Percentiles rank a stretch among this genome's conserved stretches.
These are phyloP conservation scores for Esteya vermicola DNA, from an alignment of 2,329 filamentous ascomycete genomes.

Conservation along the genomic window DNA sequence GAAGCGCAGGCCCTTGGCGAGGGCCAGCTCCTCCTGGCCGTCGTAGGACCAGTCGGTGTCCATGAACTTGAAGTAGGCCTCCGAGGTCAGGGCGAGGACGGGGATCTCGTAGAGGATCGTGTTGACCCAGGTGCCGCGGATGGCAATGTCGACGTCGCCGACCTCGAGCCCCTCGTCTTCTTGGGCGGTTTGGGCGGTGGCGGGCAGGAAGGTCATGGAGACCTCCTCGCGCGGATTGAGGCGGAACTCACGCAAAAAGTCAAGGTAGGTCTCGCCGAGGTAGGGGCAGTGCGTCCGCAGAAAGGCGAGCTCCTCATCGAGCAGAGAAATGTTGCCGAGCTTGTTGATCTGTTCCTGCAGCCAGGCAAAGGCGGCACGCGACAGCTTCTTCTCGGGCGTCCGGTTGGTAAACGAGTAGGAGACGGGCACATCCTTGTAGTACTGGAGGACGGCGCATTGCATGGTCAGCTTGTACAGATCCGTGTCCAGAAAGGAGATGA, in stretches of 20 bases:
- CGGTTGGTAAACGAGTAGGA: slow-evolving; percentile 93
- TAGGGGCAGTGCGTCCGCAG: slow-evolving; percentile 69
- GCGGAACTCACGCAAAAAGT: slow-evolving; percentile 68
- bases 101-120: slow-evolving; percentile 98
- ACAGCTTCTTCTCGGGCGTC: slow-evolving; percentile 86
- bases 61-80: slow-evolving; percentile 95
- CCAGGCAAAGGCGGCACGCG: slow-evolving; percentile 71
- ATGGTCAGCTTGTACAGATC: slow-evolving; percentile 94
- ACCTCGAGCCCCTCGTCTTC: slow-evolving; percentile 47
- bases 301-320: slow-evolving; percentile 66
- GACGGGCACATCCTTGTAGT: slow-evolving; percentile 70
- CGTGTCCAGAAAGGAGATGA: slow-evolving; percentile 72
- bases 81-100: slow-evolving; percentile 77
- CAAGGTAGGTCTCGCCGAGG: slow-evolving; percentile 61
- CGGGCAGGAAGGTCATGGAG: slow-evolving; percentile 47
- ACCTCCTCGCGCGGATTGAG: slow-evolving; percentile 74
- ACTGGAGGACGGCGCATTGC: slow-evolving; percentile 93
- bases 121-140: slow-evolving; percentile 78
- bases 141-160: slow-evolving; percentile 63
- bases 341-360: slow-evolving; percentile 70
- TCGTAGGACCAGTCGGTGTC: slow-evolving; percentile 85
- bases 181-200: slow-evolving; percentile 39
- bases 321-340: slow-evolving; percentile 67
- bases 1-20: slow-evolving; percentile 62
- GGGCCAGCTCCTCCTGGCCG: slow-evolving; percentile 74